Evolutionary conservation across 1,284 basidiomycete genomes (phyloP).

Genomic region (Apiotrichum mycotoxinovorans): DNA sequence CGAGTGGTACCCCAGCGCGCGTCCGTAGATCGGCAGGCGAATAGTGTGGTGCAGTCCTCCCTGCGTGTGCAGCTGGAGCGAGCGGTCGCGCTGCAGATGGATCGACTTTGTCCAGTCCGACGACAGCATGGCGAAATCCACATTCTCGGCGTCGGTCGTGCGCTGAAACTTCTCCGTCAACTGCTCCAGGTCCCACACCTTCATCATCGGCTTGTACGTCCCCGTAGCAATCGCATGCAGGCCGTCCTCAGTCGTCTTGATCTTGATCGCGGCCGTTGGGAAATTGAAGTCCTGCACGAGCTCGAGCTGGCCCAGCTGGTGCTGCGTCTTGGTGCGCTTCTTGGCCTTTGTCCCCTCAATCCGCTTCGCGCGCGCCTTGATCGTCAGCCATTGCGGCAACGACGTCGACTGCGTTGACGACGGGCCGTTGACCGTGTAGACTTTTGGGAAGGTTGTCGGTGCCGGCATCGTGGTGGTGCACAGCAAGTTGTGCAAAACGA

Average conservation of each 20-base stretch:
- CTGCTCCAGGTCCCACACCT: conserved; percentile 92
- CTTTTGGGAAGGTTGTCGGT: conserved; percentile 57
- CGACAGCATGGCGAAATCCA: conserved; percentile 93
- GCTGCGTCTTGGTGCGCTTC: conserved; percentile 48
- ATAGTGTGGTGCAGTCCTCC: conserved; percentile 87
- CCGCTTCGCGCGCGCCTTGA: conserved; percentile 54
- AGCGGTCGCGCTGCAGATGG: conserved; percentile 94
- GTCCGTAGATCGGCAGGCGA: conserved; percentile 90
- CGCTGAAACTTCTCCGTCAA: conserved; percentile 93
- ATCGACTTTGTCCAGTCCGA: conserved; percentile 99
- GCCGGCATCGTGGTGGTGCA: conserved; percentile 25
- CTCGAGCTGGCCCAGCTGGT: conserved; percentile 59
- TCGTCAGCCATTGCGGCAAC: conserved; percentile 81
- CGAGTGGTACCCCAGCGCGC: conserved; percentile 84
- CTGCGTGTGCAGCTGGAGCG: conserved; percentile 90
- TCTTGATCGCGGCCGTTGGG: conserved; percentile 87
- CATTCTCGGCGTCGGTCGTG: conserved; percentile 93
- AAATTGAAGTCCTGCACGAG: conserved; percentile 96
- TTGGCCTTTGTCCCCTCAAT: conserved; percentile 29
- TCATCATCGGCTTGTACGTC: conserved; percentile 96
- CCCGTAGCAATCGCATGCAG: conserved; percentile 91
- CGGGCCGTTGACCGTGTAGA: conserved; percentile 87
- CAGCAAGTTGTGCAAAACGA: too few species aligned
- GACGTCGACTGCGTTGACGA: conserved; percentile 76
- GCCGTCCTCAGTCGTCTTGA: conserved; percentile 88